Base-by-base conservation (phyloP, 78 protist genomes). In the Speleostelium caveatum region DNA sequence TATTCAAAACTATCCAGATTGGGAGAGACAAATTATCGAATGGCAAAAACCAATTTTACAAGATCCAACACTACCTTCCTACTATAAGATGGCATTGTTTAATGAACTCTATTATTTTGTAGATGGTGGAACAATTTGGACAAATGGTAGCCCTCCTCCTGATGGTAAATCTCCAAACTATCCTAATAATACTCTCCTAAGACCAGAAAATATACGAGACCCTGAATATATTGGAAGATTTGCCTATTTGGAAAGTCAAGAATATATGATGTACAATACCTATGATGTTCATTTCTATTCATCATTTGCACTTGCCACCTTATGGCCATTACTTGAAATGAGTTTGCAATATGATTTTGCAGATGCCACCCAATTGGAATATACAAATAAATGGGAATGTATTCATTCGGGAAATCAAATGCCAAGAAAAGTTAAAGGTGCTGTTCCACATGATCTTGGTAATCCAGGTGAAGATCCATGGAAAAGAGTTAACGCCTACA, bases 241-340 rank as follows among this genome's bases (percentile, higher is more conserved):
- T 36, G 93, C 80, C 2, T 96, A 96, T 32, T 55, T 96, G 19
- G 98, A 96, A 42, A 95, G 96, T 32, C 26, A 60, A 49, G 98
- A 96, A 21, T 96, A 96, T 62, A 67, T 86, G 10, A 96, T 96
- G 98, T 86, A 89, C 90, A 94, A 94, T 65, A 96, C 98, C 4
- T 96, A 96, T 72, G 98, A 96, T 28, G 98, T 96, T 22, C 96
- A 94, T 26, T 96, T 96, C 51, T 96, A 96, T 55, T 94, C 98
- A 19, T 65, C 87, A 2, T 93, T 85, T 73, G 98, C 98, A 26
- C 35, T 96, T 65, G 67, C 78, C 1, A 75, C 74, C 71, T 41
- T 78, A 5, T 96, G 95, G 95, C 96, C 98, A 17, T 49, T 63
- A 5, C 35, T 94, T 22, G 97, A 89, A 30, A 12, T 83, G 22